Evolutionary conservation across 2,329 filamentous ascomycete species (phyloP).

Genomic region (Sporothrix humicola): DNA sequence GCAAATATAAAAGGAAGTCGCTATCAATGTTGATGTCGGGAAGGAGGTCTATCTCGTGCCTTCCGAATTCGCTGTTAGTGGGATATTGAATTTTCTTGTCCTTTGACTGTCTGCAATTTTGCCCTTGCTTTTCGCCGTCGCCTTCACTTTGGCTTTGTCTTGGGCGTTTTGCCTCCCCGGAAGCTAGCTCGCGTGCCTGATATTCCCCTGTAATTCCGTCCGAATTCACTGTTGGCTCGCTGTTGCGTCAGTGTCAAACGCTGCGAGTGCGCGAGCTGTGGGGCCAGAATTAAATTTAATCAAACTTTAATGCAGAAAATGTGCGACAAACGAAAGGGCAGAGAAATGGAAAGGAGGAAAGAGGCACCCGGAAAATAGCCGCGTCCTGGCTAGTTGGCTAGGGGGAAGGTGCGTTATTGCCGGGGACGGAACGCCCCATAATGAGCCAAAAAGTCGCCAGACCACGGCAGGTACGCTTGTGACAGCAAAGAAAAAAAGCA

Average conservation of each 20-base stretch:
- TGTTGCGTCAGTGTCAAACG: conserved; percentile 13
- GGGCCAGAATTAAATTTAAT: conserved; percentile 27
- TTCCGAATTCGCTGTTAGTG: conserved; percentile 27
- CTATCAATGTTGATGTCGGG: conserved; percentile 1
- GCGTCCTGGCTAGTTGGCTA: conserved; percentile 25
- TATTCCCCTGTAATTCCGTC: conserved; percentile 1
- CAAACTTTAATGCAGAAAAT: conserved; percentile 15
- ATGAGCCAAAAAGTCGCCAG: conserved; percentile 21
- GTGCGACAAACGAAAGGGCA: conserved; percentile 1
- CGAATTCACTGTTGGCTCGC: not conserved
- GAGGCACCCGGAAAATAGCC: conserved; percentile 38
- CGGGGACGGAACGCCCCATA: conserved; percentile 16
- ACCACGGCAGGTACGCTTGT: conserved; percentile 25
- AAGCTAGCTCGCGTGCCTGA: not conserved
- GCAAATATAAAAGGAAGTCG: not conserved
- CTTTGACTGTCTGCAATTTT: not conserved
- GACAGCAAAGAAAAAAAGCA: conserved; percentile 27
- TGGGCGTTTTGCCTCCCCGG: not conserved
- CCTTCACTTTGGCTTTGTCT: too few relatives aligned
- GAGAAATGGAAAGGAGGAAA: conserved; percentile 18
- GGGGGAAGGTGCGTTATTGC: conserved; percentile 25
- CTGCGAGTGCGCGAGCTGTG: conserved; percentile 2
- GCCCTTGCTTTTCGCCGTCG: not conserved
- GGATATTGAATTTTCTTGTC: conserved; percentile 25
- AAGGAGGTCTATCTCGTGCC: conserved; percentile 2